phyloP scores from a whole-genome alignment of 2,329 filamentous ascomycete species.

The Hypoxylon sp. region DNA sequence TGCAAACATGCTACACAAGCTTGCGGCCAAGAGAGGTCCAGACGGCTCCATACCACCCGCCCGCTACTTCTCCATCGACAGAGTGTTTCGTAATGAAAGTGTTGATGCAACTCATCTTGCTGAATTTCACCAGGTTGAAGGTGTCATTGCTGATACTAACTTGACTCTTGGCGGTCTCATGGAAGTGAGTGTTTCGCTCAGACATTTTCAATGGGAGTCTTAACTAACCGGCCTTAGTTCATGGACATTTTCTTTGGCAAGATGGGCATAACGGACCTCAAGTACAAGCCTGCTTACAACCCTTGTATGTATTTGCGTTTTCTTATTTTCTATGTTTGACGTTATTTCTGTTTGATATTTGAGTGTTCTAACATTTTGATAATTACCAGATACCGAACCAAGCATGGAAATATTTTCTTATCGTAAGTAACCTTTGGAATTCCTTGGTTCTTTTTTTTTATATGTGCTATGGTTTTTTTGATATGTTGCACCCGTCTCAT shows the following conservation, averaged over 20 bases:
- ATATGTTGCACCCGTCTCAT: too few relatives aligned
- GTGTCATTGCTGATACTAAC: conserved; percentile 96
- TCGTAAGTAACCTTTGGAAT: conserved; percentile 53
- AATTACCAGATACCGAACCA: conserved; percentile 83
- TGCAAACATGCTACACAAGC: conserved; percentile 88
- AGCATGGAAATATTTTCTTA: conserved; percentile 98
- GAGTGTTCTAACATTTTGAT: conserved; percentile 79
- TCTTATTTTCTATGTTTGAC: too few relatives aligned
- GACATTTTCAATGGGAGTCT: background rate
- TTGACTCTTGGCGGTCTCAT: conserved; percentile 93
- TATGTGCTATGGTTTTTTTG: too few relatives aligned
- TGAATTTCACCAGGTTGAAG: conserved; percentile 98
- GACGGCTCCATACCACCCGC: conserved; percentile 74
- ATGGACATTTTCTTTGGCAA: conserved; percentile 96
- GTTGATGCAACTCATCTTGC: conserved; percentile 97
- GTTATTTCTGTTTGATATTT: background rate
- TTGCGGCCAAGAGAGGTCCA: conserved; percentile 84
- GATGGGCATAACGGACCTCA: conserved; percentile 87
- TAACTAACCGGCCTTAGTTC: conserved; percentile 58
- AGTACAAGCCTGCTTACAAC: conserved; percentile 97
- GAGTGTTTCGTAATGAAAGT: conserved; percentile 95
- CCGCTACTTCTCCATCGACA: conserved; percentile 98
- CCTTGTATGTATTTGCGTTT: conserved; percentile 65
- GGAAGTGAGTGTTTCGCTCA: conserved; percentile 55
- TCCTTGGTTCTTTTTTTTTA: too few relatives aligned